These are phyloP conservation scores for Epichloe sp. DNA, from an alignment of 2,329 filamentous ascomycete species.

Conservation along the genomic window DNA sequence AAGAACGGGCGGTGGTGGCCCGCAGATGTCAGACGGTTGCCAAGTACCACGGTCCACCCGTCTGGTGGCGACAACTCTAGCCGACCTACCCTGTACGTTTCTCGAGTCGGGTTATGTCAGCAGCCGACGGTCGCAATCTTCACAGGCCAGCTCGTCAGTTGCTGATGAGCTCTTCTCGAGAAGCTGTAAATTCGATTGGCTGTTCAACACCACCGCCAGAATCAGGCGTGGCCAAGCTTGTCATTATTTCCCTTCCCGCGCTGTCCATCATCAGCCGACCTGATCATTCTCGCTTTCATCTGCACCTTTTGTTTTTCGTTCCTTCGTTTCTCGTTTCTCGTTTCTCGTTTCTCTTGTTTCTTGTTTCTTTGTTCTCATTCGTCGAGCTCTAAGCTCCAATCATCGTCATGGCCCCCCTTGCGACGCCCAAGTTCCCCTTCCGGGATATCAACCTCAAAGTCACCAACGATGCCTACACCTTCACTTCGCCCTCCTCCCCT, in stretches of 20 bases:
- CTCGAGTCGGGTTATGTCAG: background rate
- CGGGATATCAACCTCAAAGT: conserved; percentile 96
- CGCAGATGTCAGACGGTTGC: background rate
- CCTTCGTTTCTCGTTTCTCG: background rate
- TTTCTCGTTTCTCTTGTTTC: background rate
- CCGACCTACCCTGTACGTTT: background rate
- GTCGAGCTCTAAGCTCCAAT: background rate
- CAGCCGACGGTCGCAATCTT: background rate
- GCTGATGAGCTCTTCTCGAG: background rate
- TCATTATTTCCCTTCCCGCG: background rate
- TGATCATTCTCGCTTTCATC: background rate
- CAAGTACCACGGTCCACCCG: background rate
- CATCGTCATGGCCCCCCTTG: conserved; percentile 23
- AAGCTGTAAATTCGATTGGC: too few species aligned
- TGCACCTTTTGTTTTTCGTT: background rate
- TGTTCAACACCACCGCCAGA: background rate
- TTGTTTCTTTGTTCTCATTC: background rate
- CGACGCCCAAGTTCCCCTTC: conserved; percentile 49
- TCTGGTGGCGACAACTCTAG: background rate
- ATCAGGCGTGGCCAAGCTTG: background rate
- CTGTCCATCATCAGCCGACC: background rate
- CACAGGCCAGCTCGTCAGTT: background rate
- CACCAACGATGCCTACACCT: conserved; percentile 84
- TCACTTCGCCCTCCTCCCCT: conserved; percentile 88
- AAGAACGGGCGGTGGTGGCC: background rate